These are phyloP conservation scores for Hirschfeldia incana DNA, from an alignment of 345 rosid species.

Conservation along the genomic window DNA sequence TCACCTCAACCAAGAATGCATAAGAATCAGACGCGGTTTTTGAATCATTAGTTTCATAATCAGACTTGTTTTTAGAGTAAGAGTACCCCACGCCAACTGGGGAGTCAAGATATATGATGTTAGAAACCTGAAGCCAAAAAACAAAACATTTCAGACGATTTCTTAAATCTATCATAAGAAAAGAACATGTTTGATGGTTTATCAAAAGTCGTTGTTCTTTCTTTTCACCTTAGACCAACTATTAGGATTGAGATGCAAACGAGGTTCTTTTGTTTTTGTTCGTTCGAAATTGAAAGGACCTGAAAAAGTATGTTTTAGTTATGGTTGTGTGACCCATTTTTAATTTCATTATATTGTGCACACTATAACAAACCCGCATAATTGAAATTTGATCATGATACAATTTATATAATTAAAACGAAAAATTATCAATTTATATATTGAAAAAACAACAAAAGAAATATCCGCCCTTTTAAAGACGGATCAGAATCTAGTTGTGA, in stretches of 20 bases:
- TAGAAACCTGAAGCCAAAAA: not conserved
- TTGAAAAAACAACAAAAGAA: too few species aligned
- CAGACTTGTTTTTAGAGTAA: conserved; percentile 29
- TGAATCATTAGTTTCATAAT: conserved; percentile 61
- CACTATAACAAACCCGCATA: too few species aligned
- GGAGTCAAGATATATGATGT: not conserved
- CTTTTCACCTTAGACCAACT: conserved; percentile 91
- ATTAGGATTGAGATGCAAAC: conserved; percentile 66
- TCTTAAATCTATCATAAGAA: not conserved
- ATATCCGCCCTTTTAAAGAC: too few species aligned
- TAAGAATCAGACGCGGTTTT: conserved; percentile 75
- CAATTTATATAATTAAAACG: too few species aligned
- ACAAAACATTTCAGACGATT: not conserved
- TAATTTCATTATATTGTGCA: too few species aligned
- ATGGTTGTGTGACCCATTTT: too few species aligned
- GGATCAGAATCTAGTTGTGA: too few species aligned
- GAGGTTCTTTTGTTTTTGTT: conserved; percentile 42
- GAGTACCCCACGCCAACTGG: conserved; percentile 1
- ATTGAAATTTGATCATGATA: too few species aligned
- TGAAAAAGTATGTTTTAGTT: conserved; percentile 30
- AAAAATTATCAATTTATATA: too few species aligned
- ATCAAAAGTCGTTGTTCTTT: not conserved
- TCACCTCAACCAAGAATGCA: conserved; percentile 70
- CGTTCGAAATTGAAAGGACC: conserved; percentile 87
- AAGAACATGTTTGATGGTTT: not conserved